Conservation (phyloP, 75 land plant species). For the Picea glauca region DNA sequence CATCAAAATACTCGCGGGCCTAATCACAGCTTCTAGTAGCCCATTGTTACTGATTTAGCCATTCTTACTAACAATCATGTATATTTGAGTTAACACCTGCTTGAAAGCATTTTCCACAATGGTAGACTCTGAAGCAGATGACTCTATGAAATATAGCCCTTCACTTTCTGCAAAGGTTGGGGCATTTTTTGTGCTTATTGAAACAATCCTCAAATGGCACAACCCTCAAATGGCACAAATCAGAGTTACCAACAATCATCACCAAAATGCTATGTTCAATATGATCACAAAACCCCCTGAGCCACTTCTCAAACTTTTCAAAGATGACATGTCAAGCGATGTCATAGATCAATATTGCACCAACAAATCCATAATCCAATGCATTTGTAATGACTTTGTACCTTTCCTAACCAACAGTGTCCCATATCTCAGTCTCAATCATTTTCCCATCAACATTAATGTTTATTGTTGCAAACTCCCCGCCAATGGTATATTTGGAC, state of each 20-base stretch:
- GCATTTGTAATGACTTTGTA: slow-evolving; percentile 19
- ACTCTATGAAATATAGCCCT: slow-evolving; percentile 38
- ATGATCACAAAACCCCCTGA: slow-evolving; percentile 11
- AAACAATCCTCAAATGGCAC: slow-evolving; percentile 29
- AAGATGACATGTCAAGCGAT: slow-evolving; percentile 15
- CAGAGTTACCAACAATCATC: slow-evolving; percentile 38
- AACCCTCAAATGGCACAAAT: slow-evolving; percentile 26
- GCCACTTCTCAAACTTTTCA: slow-evolving; percentile 22
- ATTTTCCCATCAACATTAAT: too few species aligned
- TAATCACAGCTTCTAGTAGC: too few species aligned
- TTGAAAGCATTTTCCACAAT: slow-evolving; percentile 45
- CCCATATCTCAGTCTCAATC: too few species aligned
- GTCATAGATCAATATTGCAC: slow-evolving; percentile 21
- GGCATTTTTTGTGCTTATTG: slow-evolving; percentile 24
- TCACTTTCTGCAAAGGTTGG: slow-evolving; percentile 31
- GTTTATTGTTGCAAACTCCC: too few species aligned
- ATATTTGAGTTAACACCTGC: slow-evolving; percentile 41
- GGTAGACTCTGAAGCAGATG: slow-evolving; percentile 35
- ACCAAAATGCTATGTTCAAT: slow-evolving; percentile 19
- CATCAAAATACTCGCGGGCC: too few species aligned
- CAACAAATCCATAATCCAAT: slow-evolving; percentile 13
- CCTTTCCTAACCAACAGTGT: not conserved
- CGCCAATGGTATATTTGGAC: too few species aligned
- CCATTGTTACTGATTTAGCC: too few species aligned
- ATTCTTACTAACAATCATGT: slow-evolving; percentile 30